phyloP scores from a whole-genome alignment of 2,329 filamentous ascomycete species.

The Dendryphion nanum region DNA sequence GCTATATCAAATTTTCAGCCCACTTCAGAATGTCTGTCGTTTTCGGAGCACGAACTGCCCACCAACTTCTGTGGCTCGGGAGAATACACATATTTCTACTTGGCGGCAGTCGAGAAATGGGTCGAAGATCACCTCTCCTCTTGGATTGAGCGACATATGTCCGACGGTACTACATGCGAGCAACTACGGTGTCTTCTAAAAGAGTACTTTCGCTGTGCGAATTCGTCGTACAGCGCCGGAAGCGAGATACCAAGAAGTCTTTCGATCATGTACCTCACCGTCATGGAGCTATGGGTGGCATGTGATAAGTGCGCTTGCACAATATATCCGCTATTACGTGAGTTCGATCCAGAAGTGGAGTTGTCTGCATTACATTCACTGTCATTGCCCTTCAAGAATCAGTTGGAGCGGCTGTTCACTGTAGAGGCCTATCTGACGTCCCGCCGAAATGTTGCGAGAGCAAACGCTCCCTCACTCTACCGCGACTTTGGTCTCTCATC shows the following conservation, averaged over 20 bases:
- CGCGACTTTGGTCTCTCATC: conserved; percentile 27
- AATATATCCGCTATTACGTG: conserved; percentile 41
- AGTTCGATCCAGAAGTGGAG: conserved; percentile 51
- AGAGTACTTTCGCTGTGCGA: conserved; percentile 15
- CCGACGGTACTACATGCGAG: conserved; percentile 21
- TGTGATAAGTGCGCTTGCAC: conserved; percentile 50
- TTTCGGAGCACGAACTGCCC: conserved; percentile 9
- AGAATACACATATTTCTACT: conserved; percentile 17
- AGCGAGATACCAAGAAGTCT: conserved; percentile 43
- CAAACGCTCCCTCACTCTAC: conserved; percentile 37
- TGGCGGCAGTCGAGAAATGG: conserved; percentile 52
- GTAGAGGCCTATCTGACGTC: conserved; percentile 51
- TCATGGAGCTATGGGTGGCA: conserved; percentile 60
- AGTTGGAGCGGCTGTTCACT: conserved; percentile 47
- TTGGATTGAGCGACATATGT: conserved; percentile 40
- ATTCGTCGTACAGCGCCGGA: conserved; percentile 35
- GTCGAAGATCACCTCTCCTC: conserved; percentile 38
- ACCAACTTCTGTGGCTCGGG: conserved; percentile 2
- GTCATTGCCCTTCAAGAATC: conserved; percentile 42
- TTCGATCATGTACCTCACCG: conserved; percentile 57
- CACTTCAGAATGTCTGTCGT: conserved; percentile 5
- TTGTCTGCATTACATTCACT: conserved; percentile 43
- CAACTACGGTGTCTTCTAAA: conserved; percentile 13
- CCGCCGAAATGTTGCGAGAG: conserved; percentile 23
- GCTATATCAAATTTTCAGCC: conserved; percentile 12